Conservation (phyloP, 2,329 filamentous ascomycete species). For the Trichocomaceae sp. region DNA sequence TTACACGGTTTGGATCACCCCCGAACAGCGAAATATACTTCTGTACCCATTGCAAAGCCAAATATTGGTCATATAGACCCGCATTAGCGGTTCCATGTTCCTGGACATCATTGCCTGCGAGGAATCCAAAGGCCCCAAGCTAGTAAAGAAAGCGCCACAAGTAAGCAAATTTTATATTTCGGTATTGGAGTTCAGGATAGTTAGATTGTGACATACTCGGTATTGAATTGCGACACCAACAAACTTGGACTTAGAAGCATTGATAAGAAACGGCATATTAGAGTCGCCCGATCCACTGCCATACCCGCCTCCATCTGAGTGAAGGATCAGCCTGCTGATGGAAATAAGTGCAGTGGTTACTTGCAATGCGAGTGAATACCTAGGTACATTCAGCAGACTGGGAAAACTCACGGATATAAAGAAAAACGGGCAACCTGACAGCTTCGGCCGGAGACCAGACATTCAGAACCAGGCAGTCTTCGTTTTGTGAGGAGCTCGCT, state of each 20-base stretch:
- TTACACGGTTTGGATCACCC: slow-evolving; percentile 46
- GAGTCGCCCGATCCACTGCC: slow-evolving; percentile 31
- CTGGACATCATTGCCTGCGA: slow-evolving; percentile 39
- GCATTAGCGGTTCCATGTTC: slow-evolving; percentile 39
- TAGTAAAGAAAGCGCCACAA: not conserved
- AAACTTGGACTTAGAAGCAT: slow-evolving; percentile 42
- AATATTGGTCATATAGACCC: slow-evolving; percentile 48
- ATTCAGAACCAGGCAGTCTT: slow-evolving; percentile 32
- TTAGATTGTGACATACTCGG: slow-evolving; percentile 29
- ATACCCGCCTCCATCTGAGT: slow-evolving; percentile 27
- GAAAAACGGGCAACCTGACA: slow-evolving; percentile 26
- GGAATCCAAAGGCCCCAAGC: slow-evolving; percentile 36
- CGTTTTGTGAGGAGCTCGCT: slow-evolving; percentile 1
- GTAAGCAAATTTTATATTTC: not conserved
- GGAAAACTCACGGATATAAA: slow-evolving; percentile 21
- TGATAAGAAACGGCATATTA: slow-evolving; percentile 36
- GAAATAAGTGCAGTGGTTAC: not conserved
- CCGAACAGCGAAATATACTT: slow-evolving; percentile 50
- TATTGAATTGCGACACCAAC: slow-evolving; percentile 47
- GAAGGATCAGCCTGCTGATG: not conserved
- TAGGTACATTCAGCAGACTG: not conserved
- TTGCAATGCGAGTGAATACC: not conserved
- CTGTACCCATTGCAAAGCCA: slow-evolving; percentile 54
- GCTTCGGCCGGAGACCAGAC: slow-evolving; percentile 25
- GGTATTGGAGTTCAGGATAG: not conserved